Conservation (phyloP, 805 yeast genomes). For the Candida sphagnicola region DNA sequence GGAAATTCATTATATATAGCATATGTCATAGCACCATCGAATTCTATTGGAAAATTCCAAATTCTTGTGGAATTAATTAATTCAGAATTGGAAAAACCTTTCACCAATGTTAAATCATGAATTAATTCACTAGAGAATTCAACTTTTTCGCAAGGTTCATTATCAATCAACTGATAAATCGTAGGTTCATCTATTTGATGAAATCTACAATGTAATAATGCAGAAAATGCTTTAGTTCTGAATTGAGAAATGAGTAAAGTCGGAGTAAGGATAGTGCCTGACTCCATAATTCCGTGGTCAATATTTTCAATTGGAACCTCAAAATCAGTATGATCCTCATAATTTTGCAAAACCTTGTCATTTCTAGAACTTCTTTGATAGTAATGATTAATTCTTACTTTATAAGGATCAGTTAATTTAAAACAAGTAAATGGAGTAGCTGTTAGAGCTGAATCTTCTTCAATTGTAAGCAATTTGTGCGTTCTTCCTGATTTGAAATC, state of each 20-base stretch:
- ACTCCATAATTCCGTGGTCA: constrained; percentile 3
- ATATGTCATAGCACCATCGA: constrained; percentile 3
- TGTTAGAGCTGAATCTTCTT: background rate
- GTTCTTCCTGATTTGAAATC: background rate
- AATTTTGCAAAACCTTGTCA: background rate
- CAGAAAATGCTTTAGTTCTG: constrained; percentile 3
- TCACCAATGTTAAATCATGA: background rate
- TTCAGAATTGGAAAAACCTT: constrained; percentile 1
- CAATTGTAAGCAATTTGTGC: background rate
- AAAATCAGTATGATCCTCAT: background rate
- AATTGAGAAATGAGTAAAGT: background rate
- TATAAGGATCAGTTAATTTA: background rate
- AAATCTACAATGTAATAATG: constrained; percentile 3
- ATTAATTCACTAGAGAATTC: background rate
- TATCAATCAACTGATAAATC: background rate
- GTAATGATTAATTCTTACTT: background rate
- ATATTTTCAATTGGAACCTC: constrained; percentile 1
- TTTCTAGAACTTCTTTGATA: background rate
- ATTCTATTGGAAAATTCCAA: constrained; percentile 4
- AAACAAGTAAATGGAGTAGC: constrained; percentile 3
- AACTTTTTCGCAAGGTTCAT: background rate
- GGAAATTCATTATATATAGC: constrained; percentile 3
- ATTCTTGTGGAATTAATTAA: constrained; percentile 1
- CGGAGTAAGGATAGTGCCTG: constrained; percentile 1
- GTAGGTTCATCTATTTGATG: constrained; percentile 1